Evolutionary conservation across 495 filamentous ascomycete species (phyloP), one percentile per base, ranked within the genome.

Genomic region (Terfezia boudieri): DNA sequence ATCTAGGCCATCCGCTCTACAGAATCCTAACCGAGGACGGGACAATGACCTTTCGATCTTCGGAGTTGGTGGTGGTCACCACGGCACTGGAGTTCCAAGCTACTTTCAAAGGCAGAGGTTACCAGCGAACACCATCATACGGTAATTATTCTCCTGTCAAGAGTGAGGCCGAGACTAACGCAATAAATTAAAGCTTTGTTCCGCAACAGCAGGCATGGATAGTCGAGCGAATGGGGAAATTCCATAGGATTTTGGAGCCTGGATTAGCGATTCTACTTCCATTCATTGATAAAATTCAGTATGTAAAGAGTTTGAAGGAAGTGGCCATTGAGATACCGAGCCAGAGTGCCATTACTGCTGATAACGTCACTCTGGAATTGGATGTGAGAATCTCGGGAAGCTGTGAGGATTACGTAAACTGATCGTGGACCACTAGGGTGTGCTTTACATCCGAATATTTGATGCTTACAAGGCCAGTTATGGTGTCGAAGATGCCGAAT

Each of bases 151-250:
- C 52, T 50, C 20, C 36, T 17, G 11, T 52, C 35, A 5, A 10
- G 20, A 8, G 17, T 50, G 53, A 2, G 41, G 16, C 8, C 3
- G 36, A 10, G 35, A 8, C 17, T 20, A 9, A 23, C 12, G 20
- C 26, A n/a, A 14, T 36, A 22, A 7, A 23, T n/a, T 23, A 10
- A 6, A 65, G 63, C 54, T 98, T 98, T 71, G 92, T 98, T 32
- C 90, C 92, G 9, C 92, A 98, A 68, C 90, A 96, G 71, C 94
- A 89, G 54, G 92, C 90, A 71, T 98, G 92, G 92, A 86, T 98
- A 56, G 90, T 98, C 41, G 92, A 98, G 71, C 85, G 90, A 58
- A 98, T 98, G 90, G 90, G 90, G 51, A 89, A 87, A 66, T 98
- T 90, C 72, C 77, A 85, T 69, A 75, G 86, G 23, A 95, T 96